Percentiles rank a stretch among this genome's conserved stretches.
Conservation (phyloP, 768 basidiomycete species). For the Lentinula sp. region DNA sequence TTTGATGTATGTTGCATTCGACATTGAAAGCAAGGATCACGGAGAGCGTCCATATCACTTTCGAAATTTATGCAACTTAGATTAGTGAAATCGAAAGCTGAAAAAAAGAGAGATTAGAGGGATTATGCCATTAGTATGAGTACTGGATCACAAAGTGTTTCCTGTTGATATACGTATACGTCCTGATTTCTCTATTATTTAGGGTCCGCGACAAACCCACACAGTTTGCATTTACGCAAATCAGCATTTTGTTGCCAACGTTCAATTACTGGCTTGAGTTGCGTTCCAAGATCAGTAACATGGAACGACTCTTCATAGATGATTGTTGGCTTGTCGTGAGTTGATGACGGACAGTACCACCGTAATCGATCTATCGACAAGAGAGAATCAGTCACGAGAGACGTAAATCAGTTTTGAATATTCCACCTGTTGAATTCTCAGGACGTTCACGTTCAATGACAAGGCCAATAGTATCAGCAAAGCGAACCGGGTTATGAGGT, state of each 20-base stretch:
- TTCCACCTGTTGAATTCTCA: constrained; percentile 58
- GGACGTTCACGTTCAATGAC: constrained; percentile 88
- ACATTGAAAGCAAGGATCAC: too few relatives aligned
- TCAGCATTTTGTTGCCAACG: constrained; percentile 62
- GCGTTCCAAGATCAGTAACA: constrained; percentile 85
- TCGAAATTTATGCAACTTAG: too few relatives aligned
- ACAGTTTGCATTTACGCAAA: constrained; percentile 47
- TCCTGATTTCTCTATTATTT: constrained; percentile 28
- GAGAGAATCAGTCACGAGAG: not conserved
- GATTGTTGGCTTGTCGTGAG: constrained; percentile 61
- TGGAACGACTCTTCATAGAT: constrained; percentile 85
- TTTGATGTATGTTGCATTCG: too few relatives aligned
- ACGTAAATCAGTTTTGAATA: not conserved
- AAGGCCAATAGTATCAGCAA: constrained; percentile 83
- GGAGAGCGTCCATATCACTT: too few relatives aligned
- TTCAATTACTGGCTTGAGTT: constrained; percentile 88
- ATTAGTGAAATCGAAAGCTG: too few relatives aligned
- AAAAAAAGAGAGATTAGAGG: too few relatives aligned
- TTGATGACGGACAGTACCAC: constrained; percentile 79
- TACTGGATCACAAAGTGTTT: too few relatives aligned
- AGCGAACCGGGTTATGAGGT: constrained; percentile 93
- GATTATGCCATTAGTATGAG: too few relatives aligned
- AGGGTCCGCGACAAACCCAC: constrained; percentile 48
- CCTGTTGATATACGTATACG: too few relatives aligned
- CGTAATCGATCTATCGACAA: constrained; percentile 69